These are phyloP conservation scores for Globisporangium cystogenes DNA, from an alignment of 352 stramenopile species.

Conservation along the genomic window DNA sequence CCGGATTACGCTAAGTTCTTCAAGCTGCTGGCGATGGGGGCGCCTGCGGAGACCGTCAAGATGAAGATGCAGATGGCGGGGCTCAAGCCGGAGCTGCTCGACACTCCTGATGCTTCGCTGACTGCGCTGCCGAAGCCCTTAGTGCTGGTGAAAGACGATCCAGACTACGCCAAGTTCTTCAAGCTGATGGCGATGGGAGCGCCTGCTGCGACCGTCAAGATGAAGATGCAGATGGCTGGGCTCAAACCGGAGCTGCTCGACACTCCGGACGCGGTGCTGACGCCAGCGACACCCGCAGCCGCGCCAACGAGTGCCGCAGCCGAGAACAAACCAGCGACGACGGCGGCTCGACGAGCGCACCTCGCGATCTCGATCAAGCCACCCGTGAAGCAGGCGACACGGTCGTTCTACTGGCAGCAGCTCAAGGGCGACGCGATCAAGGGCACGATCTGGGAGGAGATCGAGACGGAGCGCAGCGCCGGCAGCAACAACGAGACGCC, in stretches of 20 bases:
- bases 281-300: constrained; percentile 6
- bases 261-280: constrained; percentile 7
- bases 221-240: constrained; percentile 59
- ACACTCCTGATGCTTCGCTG: constrained; percentile 57
- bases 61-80: constrained; percentile 53
- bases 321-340: constrained; percentile 9
- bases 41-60: constrained; percentile 45
- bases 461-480: constrained; percentile 40
- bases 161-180: constrained; percentile 71
- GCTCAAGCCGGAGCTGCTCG: constrained; percentile 48
- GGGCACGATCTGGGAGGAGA: constrained; percentile 76
- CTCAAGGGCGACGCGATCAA: constrained; percentile 51
- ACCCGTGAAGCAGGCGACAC: constrained; percentile 46
- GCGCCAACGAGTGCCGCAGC: constrained; percentile 15
- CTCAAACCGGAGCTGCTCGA: constrained; percentile 47
- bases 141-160: constrained; percentile 59
- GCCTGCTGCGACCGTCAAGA: constrained; percentile 45
- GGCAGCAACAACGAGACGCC: constrained; percentile 50
- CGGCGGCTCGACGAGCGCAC: constrained; percentile 31
- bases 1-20: constrained; percentile 66
- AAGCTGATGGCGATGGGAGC: constrained; percentile 61
- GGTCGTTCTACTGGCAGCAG: constrained; percentile 76
- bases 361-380: constrained; percentile 62
- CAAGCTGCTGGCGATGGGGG: constrained; percentile 55
- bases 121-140: constrained; percentile 6